Evolutionary conservation across 2,329 filamentous ascomycete species (phyloP).

Genomic region (Fusarium chuoi): DNA sequence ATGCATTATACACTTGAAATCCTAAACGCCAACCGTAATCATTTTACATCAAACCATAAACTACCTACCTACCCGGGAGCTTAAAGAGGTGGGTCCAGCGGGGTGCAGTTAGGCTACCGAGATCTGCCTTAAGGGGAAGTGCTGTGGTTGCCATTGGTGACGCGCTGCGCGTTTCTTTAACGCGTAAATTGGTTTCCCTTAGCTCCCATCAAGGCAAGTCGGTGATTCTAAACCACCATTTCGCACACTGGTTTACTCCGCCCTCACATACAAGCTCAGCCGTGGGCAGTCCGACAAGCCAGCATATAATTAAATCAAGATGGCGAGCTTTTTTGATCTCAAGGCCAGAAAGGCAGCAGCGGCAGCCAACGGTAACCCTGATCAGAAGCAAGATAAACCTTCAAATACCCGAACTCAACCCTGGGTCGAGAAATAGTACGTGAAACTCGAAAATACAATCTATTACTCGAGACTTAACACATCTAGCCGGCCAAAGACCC

Average conservation of each 20-base stretch:
- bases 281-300: background rate
- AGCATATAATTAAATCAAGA: constrained; percentile 48
- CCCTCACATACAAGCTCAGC: background rate
- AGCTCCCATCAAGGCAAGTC: constrained; percentile 21
- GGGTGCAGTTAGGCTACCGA: background rate
- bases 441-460: background rate
- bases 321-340: constrained; percentile 95
- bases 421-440: constrained; percentile 99
- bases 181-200: constrained; percentile 47
- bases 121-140: background rate
- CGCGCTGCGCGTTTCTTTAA: constrained; percentile 35
- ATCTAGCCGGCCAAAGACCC: constrained; percentile 85
- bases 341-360: constrained; percentile 88
- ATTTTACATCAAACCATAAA: background rate
- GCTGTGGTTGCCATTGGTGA: constrained; percentile 14
- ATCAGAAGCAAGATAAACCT: constrained; percentile 72
- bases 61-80: constrained; percentile 8
- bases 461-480: constrained; percentile 7
- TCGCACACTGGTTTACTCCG: background rate
- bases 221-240: constrained; percentile 1
- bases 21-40: background rate
- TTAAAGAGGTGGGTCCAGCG: background rate
- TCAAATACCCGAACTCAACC: constrained; percentile 77
- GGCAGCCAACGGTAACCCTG: constrained; percentile 70
- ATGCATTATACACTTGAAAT: background rate